Evolutionary conservation across 495 filamentous ascomycete genomes (phyloP).

Genomic region (Aspergillus asperescens): DNA sequence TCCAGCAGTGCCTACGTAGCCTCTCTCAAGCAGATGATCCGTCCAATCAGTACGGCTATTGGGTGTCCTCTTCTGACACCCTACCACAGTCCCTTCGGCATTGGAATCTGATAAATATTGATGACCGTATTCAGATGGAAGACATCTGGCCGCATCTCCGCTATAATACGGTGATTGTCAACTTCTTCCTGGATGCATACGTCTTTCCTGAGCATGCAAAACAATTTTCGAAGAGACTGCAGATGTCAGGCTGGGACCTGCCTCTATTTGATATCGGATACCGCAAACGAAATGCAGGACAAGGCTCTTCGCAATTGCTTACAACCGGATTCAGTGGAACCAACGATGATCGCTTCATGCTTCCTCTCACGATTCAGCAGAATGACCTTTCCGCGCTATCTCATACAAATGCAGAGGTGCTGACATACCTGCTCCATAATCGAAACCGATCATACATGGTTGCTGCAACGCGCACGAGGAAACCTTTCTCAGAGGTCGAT

Average conservation of each 20-base stretch:
- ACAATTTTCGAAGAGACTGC: constrained; percentile 57
- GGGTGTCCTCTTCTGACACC: constrained; percentile 34
- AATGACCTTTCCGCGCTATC: constrained; percentile 48
- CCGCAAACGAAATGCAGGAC: too few relatives aligned
- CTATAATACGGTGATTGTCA: constrained; percentile 43
- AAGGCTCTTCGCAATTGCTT: too few relatives aligned
- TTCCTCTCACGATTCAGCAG: constrained; percentile 54
- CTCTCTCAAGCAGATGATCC: constrained; percentile 54
- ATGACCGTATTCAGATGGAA: constrained; percentile 42
- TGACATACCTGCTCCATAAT: constrained; percentile 47
- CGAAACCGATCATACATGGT: constrained; percentile 14
- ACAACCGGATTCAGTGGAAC: constrained; percentile 71
- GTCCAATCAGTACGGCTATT: constrained; percentile 47
- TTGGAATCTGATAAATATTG: constrained; percentile 53
- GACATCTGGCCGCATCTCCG: constrained; percentile 49
- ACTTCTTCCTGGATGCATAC: constrained; percentile 55
- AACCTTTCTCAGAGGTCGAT: constrained; percentile 9
- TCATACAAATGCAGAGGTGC: constrained; percentile 61
- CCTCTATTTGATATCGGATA: constrained; percentile 15
- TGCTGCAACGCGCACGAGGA: neutral
- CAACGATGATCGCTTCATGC: constrained; percentile 53
- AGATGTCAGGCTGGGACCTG: constrained; percentile 65
- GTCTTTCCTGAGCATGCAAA: constrained; percentile 62
- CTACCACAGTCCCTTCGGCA: constrained; percentile 40
- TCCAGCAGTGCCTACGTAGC: constrained; percentile 42